phyloP scores from a whole-genome alignment of 2,329 filamentous ascomycete genomes.

The Teratosphaeria gauchensis region DNA sequence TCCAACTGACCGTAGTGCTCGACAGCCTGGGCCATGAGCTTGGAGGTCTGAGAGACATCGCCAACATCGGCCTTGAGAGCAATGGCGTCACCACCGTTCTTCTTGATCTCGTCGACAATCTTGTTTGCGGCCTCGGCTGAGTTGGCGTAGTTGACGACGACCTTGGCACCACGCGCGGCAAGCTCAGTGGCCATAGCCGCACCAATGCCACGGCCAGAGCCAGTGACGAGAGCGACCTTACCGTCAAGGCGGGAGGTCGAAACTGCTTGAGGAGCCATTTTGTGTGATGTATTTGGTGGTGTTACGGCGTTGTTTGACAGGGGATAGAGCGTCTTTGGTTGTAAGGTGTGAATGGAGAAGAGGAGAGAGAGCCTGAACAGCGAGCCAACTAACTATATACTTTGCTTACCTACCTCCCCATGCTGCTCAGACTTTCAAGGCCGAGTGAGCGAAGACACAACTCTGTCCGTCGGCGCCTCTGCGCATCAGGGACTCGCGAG shows the following conservation, averaged over 20 bases:
- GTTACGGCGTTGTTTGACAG: neutral
- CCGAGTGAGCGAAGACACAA: constrained; percentile 1
- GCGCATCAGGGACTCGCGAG: neutral
- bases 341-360: neutral
- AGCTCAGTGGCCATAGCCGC: constrained; percentile 58
- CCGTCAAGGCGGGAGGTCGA: constrained; percentile 43
- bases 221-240: constrained; percentile 46
- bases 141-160: constrained; percentile 60
- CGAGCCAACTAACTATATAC: constrained; percentile 3
- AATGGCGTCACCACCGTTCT: constrained; percentile 51
- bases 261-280: constrained; percentile 25
- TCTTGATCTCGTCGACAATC: constrained; percentile 57
- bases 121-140: constrained; percentile 54
- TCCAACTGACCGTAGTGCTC: constrained; percentile 57
- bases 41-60: constrained; percentile 52
- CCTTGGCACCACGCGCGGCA: constrained; percentile 54
- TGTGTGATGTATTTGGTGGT: constrained; percentile 11
- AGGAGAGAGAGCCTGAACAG: neutral
- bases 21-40: constrained; percentile 54
- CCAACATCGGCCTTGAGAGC: constrained; percentile 60
- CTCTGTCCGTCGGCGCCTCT: neutral
- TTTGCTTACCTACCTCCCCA: constrained; percentile 2
- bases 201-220: constrained; percentile 55
- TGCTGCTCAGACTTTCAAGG: constrained; percentile 1
- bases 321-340: neutral